phyloP scores from a whole-genome alignment of 2,329 filamentous ascomycete species.

The Nemania bipapillata region DNA sequence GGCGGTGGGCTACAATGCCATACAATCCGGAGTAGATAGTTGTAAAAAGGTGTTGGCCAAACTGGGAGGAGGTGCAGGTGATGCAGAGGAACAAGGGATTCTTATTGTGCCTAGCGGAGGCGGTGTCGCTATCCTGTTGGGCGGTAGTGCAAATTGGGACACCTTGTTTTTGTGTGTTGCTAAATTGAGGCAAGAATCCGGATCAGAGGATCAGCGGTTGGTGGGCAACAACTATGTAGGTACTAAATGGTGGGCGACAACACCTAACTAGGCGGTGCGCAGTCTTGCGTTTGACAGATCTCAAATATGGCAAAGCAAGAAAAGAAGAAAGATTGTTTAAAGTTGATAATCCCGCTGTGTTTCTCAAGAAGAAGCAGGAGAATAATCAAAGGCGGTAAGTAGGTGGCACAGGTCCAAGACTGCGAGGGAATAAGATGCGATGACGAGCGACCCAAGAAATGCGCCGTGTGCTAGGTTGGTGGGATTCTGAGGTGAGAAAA shows the following conservation, averaged over 20 bases:
- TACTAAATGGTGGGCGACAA: constrained; percentile 18
- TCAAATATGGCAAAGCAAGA: constrained; percentile 18
- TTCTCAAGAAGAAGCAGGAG: constrained; percentile 12
- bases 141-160: constrained; percentile 9
- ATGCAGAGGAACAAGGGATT: constrained; percentile 14
- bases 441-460: constrained; percentile 30
- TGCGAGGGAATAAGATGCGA: constrained; percentile 33
- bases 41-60: constrained; percentile 17
- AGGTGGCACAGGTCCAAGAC: constrained; percentile 27
- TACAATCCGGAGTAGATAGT: constrained; percentile 1
- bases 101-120: constrained; percentile 14
- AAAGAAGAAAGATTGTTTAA: constrained; percentile 9
- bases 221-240: constrained; percentile 24
- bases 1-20: constrained; percentile 32
- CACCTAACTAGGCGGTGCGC: constrained; percentile 10
- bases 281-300: neutral
- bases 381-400: constrained; percentile 36
- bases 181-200: constrained; percentile 34
- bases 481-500: constrained; percentile 35
- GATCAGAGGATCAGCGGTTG: constrained; percentile 34
- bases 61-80: constrained; percentile 7
- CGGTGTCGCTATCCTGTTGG: constrained; percentile 13
- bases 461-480: constrained; percentile 40
- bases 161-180: constrained; percentile 30
- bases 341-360: constrained; percentile 14